A percentile compares a stretch with the other conserved stretches of the same genome.
Evolutionary conservation across 768 basidiomycete species (phyloP).

Genomic region (Lanmaoa pseudosensibilis): DNA sequence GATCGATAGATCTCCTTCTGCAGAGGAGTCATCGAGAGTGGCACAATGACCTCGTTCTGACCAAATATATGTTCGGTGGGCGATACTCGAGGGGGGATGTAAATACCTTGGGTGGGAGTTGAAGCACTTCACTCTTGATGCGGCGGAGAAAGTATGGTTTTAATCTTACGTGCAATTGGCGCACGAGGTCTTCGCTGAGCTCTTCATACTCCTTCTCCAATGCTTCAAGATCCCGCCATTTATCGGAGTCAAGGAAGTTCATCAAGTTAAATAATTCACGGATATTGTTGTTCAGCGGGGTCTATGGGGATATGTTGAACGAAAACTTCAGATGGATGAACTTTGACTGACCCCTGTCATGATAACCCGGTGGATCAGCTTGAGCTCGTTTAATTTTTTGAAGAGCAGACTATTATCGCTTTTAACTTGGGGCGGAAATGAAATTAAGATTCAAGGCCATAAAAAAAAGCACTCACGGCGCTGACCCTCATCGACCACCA

Average conservation of each 20-base stretch:
- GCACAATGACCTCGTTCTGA: conserved; percentile 89
- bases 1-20: conserved; percentile 89
- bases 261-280: conserved; percentile 96
- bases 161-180: conserved; percentile 73
- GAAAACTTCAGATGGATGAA: background rate
- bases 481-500: conserved; percentile 93
- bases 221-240: conserved; percentile 74
- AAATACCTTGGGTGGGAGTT: conserved; percentile 85
- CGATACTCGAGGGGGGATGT: background rate
- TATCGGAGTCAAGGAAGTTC: conserved; percentile 83
- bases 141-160: conserved; percentile 92
- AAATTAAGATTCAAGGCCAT: background rate
- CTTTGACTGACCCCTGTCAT: conserved; percentile 73
- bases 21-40: conserved; percentile 81
- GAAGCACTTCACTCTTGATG: conserved; percentile 88
- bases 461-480: conserved; percentile 56
- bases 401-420: conserved; percentile 78
- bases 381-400: conserved; percentile 78
- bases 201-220: conserved; percentile 75
- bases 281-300: conserved; percentile 96
- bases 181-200: conserved; percentile 77
- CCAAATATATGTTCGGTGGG: conserved; percentile 4
- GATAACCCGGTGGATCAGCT: conserved; percentile 75
- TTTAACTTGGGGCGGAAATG: conserved; percentile 59
- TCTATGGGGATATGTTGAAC: conserved; percentile 41